phyloP scores from a whole-genome alignment of 1,284 basidiomycete genomes.

The Volvariella volvacea region DNA sequence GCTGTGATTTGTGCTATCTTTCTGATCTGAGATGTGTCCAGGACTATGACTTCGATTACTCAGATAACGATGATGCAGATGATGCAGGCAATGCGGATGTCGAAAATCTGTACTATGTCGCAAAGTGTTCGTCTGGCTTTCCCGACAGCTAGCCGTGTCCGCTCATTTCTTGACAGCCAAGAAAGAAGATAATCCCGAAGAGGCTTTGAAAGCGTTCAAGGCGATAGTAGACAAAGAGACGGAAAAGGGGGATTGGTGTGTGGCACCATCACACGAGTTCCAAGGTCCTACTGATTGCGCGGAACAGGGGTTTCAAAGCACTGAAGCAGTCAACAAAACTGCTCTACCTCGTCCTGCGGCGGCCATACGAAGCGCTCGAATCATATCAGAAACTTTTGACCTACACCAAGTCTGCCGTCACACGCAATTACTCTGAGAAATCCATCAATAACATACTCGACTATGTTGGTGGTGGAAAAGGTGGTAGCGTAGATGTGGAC shows the following conservation, averaged over 20 bases:
- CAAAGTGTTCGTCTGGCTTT: slow-evolving; percentile 66
- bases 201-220: slow-evolving; percentile 82
- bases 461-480: slow-evolving; percentile 93
- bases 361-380: slow-evolving; percentile 79
- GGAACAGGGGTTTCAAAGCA: slow-evolving; percentile 92
- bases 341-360: slow-evolving; percentile 73
- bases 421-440: slow-evolving; percentile 93
- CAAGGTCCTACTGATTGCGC: neutral
- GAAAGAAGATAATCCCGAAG: slow-evolving; percentile 89
- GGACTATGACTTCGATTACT: slow-evolving; percentile 98
- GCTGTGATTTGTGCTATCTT: neutral
- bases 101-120: slow-evolving; percentile 98
- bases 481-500: slow-evolving; percentile 77
- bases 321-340: slow-evolving; percentile 97
- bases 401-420: slow-evolving; percentile 91
- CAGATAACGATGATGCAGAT: slow-evolving; percentile 80
- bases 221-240: slow-evolving; percentile 85
- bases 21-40: slow-evolving; percentile 25
- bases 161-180: slow-evolving; percentile 47
- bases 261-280: neutral
- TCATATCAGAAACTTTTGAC: slow-evolving; percentile 83
- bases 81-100: slow-evolving; percentile 84
- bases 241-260: slow-evolving; percentile 89
- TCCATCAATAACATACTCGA: slow-evolving; percentile 98
- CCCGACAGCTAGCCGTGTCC: neutral